Evolutionary conservation across 495 filamentous ascomycete species (phyloP), one percentile per base, ranked within the genome.

Genomic region (Penicillium ucsense): DNA sequence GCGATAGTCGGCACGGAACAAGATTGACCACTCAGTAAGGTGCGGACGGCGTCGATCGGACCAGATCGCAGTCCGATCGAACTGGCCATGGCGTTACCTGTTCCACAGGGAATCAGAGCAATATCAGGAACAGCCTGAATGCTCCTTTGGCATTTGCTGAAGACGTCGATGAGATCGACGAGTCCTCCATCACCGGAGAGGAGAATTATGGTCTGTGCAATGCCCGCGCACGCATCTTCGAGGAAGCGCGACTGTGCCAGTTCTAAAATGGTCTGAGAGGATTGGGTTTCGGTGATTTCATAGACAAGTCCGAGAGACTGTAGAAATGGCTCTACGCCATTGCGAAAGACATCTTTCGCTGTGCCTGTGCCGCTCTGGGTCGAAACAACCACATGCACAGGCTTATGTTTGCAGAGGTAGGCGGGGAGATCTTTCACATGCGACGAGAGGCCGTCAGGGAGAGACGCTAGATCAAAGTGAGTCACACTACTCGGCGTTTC

Each of bases 121-220:
- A 95, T 67, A 3, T 68, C 71, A 0, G 86, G 86, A 11, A 47
- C 45, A 3, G 51, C 30, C 12, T 45, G 32, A 8, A 51, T 10
- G 11, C 33, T 30, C n/a, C 37, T 47, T 6, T 42, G 36, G 3
- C 57, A 52, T 50, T 55, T 57, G 43, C 76, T 67, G 10, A 86
- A 68, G 1, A 64, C 65, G 58, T 95, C 94, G 47, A 95, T 59
- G 0, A 87, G 64, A 51, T 97, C 89, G 5, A 85, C 69, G 0
- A 94, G 54, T 2, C 86, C 90, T 3, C 90, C 91, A 62, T 97
- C 91, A 3, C 91, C 91, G 31, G 84, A 86, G 0, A 97, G 73
- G 6, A 95, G 72, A 31, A 95, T 58, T 12, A 95, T 66, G 0
- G 81, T 85, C 55, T 81, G 76, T 6, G 55, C 48, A 1, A 64